Evolutionary conservation across 1,284 basidiomycete genomes (phyloP), one percentile per base, ranked within the genome.

Genomic region (Paramarasmius palmivorus): DNA sequence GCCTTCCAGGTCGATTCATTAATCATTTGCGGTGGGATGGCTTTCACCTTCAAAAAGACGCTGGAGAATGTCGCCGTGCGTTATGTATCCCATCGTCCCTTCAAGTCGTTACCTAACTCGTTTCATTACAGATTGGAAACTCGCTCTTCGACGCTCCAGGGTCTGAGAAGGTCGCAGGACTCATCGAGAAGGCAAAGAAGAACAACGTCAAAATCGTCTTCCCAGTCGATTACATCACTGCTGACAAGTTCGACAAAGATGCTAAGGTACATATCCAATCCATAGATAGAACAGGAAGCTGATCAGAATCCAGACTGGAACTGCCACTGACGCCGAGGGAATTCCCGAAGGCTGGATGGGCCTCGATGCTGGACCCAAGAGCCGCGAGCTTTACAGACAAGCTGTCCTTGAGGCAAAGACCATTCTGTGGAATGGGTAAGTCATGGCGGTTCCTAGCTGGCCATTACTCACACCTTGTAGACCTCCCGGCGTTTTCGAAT

Each of bases 1-100:
- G 17, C 36, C n/a, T 49, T 44, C 4, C 57, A 92, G 90, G 95
- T 99, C 73, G 81, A 99, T 78, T 92, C 90, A 50, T 78, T 99
- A 62, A 98, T 99, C 74, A 93, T 99, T 65, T 93, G 93, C 64
- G 97, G 97, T 68, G 96, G 96, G 45, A 99, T 99, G 96, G 93
- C 94, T 46, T 99, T 98, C 77, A 99, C 96, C 58, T 99, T 99
- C 83, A 96, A 97, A 77, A 99, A 98, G 81, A 91, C 88, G 6
- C 80, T 98, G 51, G 82, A 98, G 58, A 81, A 84, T 61, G 82
- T 96, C 55, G 66, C 85, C 46, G 91, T 91, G 63, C 62, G 81
- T 69, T 44, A 50, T 35, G 15, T 15, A 56, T 38, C 37, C 42
- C 35, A 23, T 40, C 10, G 35, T 37, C 38, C 37, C 52, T 55